Evolutionary conservation across 805 yeast genomes (phyloP).

Genomic region (Candida ulmi): DNA sequence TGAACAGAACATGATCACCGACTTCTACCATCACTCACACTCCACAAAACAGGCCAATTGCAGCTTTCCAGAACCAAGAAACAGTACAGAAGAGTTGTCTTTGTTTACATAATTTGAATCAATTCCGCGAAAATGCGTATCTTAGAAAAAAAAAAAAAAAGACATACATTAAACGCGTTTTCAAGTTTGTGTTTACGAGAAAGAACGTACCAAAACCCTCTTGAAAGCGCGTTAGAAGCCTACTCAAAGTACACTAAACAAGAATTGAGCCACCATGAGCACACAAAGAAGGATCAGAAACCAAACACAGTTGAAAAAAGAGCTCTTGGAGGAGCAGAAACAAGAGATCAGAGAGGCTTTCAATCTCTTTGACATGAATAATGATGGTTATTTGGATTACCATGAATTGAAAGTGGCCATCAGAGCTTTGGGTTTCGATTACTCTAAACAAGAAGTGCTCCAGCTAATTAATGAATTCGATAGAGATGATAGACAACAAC

Average conservation of each 20-base stretch:
- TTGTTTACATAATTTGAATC: not conserved
- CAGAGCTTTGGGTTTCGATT: slow-evolving; percentile 88
- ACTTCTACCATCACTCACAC: slow-evolving; percentile 6
- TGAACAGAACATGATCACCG: slow-evolving; percentile 15
- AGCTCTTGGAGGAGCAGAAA: slow-evolving; percentile 78
- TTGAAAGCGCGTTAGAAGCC: not conserved
- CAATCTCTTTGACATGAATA: slow-evolving; percentile 84
- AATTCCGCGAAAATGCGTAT: not conserved
- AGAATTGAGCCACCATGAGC: not conserved
- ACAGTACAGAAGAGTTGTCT: too few species aligned
- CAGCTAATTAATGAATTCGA: slow-evolving; percentile 78
- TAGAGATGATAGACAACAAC: slow-evolving; percentile 63
- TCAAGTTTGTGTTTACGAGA: too few species aligned
- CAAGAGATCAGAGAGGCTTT: slow-evolving; percentile 93
- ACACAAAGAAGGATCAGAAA: slow-evolving; percentile 12
- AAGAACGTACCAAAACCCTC: not conserved
- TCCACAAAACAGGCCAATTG: not conserved
- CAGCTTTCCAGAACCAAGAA: too few species aligned
- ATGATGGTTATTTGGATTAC: slow-evolving; percentile 84
- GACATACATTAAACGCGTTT: too few species aligned
- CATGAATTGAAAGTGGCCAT: slow-evolving; percentile 89
- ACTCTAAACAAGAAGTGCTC: slow-evolving; percentile 67
- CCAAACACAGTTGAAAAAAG: slow-evolving; percentile 45
- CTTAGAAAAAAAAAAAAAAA: not conserved
- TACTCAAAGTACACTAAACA: not conserved